Base-by-base conservation (phyloP, 257 asterid species). In the Voacanga thouarsii region DNA sequence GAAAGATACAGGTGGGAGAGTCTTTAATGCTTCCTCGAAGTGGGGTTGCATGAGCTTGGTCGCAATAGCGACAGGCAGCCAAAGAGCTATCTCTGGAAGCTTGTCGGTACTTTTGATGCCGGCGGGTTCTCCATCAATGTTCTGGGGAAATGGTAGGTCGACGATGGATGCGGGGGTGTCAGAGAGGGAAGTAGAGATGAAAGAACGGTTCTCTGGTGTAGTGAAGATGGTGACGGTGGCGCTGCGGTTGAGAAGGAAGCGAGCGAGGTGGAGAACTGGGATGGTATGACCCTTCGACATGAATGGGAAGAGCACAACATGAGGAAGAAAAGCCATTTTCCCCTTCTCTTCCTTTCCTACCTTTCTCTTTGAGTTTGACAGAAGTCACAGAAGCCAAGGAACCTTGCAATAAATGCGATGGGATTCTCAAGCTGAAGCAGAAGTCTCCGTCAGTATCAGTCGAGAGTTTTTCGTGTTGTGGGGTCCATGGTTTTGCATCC, bases 221-320 rank as follows among this genome's bases (percentile, higher is more conserved):
- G 97, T 91, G 92, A 93, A 87, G 80, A 93, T 53, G 85, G 93
- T 91, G 7, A 89, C 72, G 74, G 71, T 18, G 18, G 77, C 79
- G 56, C 57, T 71, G 28, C 87, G 93, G 72, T 24, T 12, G 78
- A 80, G 79, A 56, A 93, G 88, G 80, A 87, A 85, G 66, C 79
- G 90, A 12, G 90, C 82, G 3, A 93, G 82, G 85, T 87, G 92
- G 84, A 91, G 92, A 75, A 90, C 80, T 0, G 97, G 94, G 28
- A 93, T 89, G 0, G 90, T 91, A 85, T 93, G 97, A 84, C 97
- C 97, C 78, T 92, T 90, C 59, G 97, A 82, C 97, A 90, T 88
- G 91, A 92, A 92, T 2, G 96, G 97, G 60, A 92, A 90, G 9
- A 92, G 12, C 18, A 85, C 84, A 26, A 85, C 80, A 41, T 87